phyloP scores from a whole-genome alignment of 331 rosid species.

The Arachis monticola region DNA sequence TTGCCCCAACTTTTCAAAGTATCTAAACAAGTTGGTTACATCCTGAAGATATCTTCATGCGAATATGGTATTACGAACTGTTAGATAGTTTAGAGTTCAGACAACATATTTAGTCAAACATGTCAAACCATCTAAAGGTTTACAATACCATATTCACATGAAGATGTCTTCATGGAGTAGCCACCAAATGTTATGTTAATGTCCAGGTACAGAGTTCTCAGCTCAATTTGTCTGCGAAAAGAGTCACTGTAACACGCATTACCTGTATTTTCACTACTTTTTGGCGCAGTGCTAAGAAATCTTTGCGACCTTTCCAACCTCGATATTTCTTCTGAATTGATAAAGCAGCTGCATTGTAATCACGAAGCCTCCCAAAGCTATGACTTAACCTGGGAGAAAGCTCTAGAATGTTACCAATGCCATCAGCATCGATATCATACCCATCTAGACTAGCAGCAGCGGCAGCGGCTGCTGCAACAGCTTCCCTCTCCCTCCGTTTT shows the following conservation, averaged over 20 bases:
- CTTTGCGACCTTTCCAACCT: conserved; percentile 89
- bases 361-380: conserved; percentile 50
- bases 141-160: too few relatives aligned
- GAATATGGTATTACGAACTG: too few relatives aligned
- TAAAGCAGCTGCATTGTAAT: conserved; percentile 77
- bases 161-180: too few relatives aligned
- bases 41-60: too few relatives aligned
- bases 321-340: conserved; percentile 94
- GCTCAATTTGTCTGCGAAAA: conserved; percentile 25
- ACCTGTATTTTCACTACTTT: conserved; percentile 97
- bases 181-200: background rate
- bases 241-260: conserved; percentile 25
- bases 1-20: background rate
- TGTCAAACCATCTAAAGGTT: too few relatives aligned
- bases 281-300: conserved; percentile 72
- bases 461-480: conserved; percentile 29
- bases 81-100: too few relatives aligned
- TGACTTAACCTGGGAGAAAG: conserved; percentile 57
- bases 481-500: conserved; percentile 55
- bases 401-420: conserved; percentile 43
- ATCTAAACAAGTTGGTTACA: background rate
- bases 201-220: conserved; percentile 25
- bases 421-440: conserved; percentile 50
- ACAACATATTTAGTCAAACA: too few relatives aligned
- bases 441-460: conserved; percentile 47